phyloP scores from a whole-genome alignment of 139 green algal species.

The Monoraphidium neglectum region DNA sequence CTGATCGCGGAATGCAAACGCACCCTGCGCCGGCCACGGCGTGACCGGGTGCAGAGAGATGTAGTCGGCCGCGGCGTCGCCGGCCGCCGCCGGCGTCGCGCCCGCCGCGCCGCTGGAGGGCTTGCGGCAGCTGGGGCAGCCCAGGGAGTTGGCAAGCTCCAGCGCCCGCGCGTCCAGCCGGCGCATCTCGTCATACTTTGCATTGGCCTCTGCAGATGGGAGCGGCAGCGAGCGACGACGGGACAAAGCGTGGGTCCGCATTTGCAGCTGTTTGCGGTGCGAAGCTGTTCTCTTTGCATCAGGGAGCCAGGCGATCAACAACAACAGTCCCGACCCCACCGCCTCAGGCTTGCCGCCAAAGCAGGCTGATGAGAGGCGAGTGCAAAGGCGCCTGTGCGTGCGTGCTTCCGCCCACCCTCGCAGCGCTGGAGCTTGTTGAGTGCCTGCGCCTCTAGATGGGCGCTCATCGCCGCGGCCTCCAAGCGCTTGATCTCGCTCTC shows the following conservation, averaged over 20 bases:
- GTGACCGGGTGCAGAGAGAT: constrained; percentile 1
- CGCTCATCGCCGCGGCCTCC: constrained; percentile 23
- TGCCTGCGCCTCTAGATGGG: constrained; percentile 43
- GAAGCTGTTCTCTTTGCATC: too few species aligned
- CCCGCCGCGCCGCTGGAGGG: not conserved
- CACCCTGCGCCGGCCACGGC: not conserved
- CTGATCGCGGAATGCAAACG: not conserved
- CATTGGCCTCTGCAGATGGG: constrained; percentile 25
- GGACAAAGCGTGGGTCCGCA: too few species aligned
- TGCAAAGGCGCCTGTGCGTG: too few species aligned
- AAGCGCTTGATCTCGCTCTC: constrained; percentile 28
- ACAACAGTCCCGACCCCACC: too few species aligned
- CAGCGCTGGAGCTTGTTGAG: constrained; percentile 48
- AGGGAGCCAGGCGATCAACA: too few species aligned
- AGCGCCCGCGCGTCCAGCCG: constrained; percentile 44
- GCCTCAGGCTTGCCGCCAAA: too few species aligned
- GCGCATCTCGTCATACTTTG: constrained; percentile 50
- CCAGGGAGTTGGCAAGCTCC: constrained; percentile 12
- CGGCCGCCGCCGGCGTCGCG: not conserved
- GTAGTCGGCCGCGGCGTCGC: constrained; percentile 11
- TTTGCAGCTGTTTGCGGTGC: too few species aligned
- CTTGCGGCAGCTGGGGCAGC: constrained; percentile 21
- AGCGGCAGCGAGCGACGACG: too few species aligned
- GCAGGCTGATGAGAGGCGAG: too few species aligned
- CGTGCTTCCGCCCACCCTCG: constrained; percentile 7